phyloP scores from a whole-genome alignment of 2,329 filamentous ascomycete genomes.

The Monosporascus sp. region DNA sequence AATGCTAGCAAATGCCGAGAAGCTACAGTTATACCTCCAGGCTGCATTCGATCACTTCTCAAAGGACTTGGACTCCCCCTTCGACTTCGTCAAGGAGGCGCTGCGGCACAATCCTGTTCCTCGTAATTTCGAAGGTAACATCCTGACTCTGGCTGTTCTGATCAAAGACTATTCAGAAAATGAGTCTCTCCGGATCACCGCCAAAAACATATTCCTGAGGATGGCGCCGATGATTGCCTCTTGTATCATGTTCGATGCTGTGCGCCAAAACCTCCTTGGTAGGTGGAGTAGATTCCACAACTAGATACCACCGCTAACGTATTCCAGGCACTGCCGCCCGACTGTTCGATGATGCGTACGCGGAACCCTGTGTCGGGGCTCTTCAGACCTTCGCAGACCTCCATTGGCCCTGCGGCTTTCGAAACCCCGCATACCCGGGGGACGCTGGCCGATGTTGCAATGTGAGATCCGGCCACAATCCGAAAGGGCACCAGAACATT shows the following conservation, averaged over 20 bases:
- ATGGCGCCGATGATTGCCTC: conserved; percentile 29
- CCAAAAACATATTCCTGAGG: conserved; percentile 24
- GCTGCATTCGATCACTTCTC: conserved; percentile 29
- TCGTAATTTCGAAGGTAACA: conserved; percentile 28
- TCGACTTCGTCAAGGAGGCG: conserved; percentile 29
- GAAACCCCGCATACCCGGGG: conserved; percentile 14
- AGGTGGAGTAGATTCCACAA: not conserved
- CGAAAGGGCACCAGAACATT: conserved; percentile 28
- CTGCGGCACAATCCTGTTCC: conserved; percentile 27
- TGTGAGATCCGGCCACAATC: conserved; percentile 27
- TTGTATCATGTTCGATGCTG: conserved; percentile 29
- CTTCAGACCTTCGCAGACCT: conserved; percentile 26
- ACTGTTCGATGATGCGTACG: conserved; percentile 26
- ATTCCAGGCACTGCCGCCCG: conserved; percentile 22
- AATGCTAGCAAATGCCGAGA: conserved; percentile 25
- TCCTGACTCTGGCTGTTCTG: conserved; percentile 23
- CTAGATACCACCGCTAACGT: not conserved
- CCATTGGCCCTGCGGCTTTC: conserved; percentile 27
- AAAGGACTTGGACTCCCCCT: conserved; percentile 25
- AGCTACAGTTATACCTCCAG: conserved; percentile 26
- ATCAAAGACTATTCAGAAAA: conserved; percentile 20
- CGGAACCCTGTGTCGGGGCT: conserved; percentile 23
- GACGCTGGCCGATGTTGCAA: conserved; percentile 27
- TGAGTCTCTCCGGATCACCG: conserved; percentile 12
- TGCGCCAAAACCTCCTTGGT: conserved; percentile 27